Evolutionary conservation across 192 early-diverging fungal genomes (phyloP), one percentile per base, ranked within the genome.

Genomic region (Entomortierella parvispora): DNA sequence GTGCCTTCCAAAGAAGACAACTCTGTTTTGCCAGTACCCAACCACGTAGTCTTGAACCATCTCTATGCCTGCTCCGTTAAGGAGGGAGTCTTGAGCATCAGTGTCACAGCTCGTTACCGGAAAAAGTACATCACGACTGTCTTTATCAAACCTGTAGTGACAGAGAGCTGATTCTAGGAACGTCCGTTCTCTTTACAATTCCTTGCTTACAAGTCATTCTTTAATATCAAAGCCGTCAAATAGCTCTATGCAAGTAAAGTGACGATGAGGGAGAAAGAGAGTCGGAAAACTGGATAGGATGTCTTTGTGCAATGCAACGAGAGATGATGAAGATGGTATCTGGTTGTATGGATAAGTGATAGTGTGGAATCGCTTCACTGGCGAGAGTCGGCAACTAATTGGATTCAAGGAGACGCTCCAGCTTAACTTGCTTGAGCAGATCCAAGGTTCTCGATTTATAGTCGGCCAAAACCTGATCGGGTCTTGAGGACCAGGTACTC

Each of bases 1-100:
- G 81, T 86, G 6, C 77, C 89, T 29, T 87, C 89, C 23, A 84
- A 86, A 26, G 90, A 95, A 63, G 97, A 99, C 74, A 92, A 91
- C 67, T 81, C 81, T 8, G 83, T 92, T 6, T 77, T 99, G 15
- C 94, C 94, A 0, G 92, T 94, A 23, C 97, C 97, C 9, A 94
- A 94, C 62, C 93, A 96, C 69, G 97, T 97, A 14, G 92, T 91
- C 25, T 77, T 99, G 61, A 98, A 98, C 72, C 97, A 99, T 75
- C 80, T 99, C 46, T 98, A 97, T 76, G 96, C 97, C 7, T 97
- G 94, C 70, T 94, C 92, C 12, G 98, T 99, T 56, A 89, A 93
- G 62, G 94, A 98, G 62, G 93, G 95, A 17, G 96, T 99, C 18
- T 94, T 99, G 93, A 96, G 96, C 15, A 84, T 99, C 44, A 91